Evolutionary conservation across 2,329 filamentous ascomycete genomes (phyloP).

Genomic region (Fusarium euwallaceae): DNA sequence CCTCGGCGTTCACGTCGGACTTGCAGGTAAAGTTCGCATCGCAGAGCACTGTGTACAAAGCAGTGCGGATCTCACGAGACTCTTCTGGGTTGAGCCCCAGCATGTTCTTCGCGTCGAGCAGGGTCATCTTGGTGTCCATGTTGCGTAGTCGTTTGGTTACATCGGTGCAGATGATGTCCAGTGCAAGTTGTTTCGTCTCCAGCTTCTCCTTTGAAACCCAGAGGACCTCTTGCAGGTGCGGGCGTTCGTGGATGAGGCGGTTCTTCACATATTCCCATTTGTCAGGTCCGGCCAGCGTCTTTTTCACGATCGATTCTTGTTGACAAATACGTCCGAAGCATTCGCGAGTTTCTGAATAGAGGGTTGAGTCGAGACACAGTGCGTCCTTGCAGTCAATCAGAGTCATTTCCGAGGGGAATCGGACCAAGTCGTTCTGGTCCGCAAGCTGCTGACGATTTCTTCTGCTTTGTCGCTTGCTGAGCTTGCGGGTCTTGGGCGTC

Average conservation of each 20-base stretch:
- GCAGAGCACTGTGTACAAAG: constrained; percentile 75
- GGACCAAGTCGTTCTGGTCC: constrained; percentile 75
- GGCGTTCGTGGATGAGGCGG: constrained; percentile 72
- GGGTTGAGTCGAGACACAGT: constrained; percentile 71
- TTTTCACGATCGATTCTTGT: constrained; percentile 76
- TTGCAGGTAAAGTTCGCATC: constrained; percentile 78
- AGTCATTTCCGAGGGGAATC: constrained; percentile 86
- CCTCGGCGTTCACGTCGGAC: constrained; percentile 76
- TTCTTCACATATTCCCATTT: constrained; percentile 80
- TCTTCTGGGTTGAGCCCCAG: constrained; percentile 60
- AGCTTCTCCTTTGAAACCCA: constrained; percentile 68
- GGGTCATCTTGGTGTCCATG: constrained; percentile 74
- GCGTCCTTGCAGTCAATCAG: constrained; percentile 82
- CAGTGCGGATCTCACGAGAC: constrained; percentile 71
- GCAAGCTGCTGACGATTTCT: constrained; percentile 78
- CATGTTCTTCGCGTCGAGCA: constrained; percentile 79
- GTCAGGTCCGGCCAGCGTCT: constrained; percentile 79
- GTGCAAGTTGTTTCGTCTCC: constrained; percentile 74
- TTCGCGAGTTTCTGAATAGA: constrained; percentile 75
- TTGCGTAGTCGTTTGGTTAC: constrained; percentile 83
- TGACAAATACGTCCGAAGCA: constrained; percentile 79
- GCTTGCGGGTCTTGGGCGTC: constrained; percentile 2
- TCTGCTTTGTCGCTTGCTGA: constrained; percentile 67
- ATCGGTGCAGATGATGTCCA: constrained; percentile 85
- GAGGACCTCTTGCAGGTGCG: constrained; percentile 73